phyloP scores from a whole-genome alignment of 495 filamentous ascomycete genomes.

The Aspergillus baeticus region DNA sequence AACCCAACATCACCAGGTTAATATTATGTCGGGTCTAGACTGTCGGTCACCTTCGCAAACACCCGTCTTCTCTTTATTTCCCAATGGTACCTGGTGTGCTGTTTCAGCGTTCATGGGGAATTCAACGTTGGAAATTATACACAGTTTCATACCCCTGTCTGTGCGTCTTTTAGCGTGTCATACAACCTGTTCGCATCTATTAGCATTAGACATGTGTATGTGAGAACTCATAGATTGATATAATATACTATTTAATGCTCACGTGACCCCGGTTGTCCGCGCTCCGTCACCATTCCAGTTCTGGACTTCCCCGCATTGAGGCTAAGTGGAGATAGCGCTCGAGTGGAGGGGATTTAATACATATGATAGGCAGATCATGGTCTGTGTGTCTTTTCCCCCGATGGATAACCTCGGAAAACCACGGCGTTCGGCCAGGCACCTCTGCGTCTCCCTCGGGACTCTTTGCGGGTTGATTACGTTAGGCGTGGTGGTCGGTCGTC shows the following conservation, averaged over 20 bases:
- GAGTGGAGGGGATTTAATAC: not conserved
- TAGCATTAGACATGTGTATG: not conserved
- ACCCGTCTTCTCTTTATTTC: not conserved
- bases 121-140: conserved; percentile 3
- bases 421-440: conserved; percentile 12
- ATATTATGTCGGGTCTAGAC: conserved; percentile 2
- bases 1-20: conserved; percentile 42
- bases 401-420: conserved; percentile 25
- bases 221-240: conserved; percentile 1
- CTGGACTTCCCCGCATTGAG: conserved; percentile 21
- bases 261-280: conserved; percentile 16
- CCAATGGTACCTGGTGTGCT: conserved; percentile 4
- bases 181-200: conserved; percentile 2
- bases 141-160: conserved; percentile 18
- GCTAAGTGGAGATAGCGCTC: not conserved
- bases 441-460: conserved; percentile 10
- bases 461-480: conserved; percentile 11
- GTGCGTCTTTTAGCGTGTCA: conserved; percentile 9
- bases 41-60: not conserved
- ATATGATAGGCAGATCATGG: conserved; percentile 3
- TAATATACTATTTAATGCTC: not conserved
- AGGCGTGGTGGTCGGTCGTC: not conserved
- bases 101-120: conserved; percentile 7
- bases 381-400: not conserved
- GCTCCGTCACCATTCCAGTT: conserved; percentile 13